Percentiles rank a stretch among this genome's conserved stretches.
Conservation (phyloP, 2,329 filamentous ascomycete genomes). For the Aspergillus sp. region DNA sequence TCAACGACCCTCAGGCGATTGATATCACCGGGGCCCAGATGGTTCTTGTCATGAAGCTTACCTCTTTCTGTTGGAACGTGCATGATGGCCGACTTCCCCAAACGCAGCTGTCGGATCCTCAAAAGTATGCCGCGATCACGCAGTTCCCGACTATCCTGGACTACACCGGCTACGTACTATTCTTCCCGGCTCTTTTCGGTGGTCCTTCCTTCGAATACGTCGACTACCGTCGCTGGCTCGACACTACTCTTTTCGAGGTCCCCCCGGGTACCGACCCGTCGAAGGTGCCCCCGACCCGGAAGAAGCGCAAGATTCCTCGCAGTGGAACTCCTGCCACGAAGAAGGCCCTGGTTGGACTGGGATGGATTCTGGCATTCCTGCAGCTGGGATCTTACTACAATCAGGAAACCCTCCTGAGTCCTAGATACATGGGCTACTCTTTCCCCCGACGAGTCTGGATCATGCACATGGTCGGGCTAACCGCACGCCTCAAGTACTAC, state of each 20-base stretch:
- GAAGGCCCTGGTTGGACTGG: conserved; percentile 71
- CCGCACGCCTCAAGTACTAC: conserved; percentile 89
- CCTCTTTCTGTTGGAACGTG: conserved; percentile 96
- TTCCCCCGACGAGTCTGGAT: conserved; percentile 74
- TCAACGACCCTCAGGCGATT: conserved; percentile 64
- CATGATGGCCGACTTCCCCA: conserved; percentile 83
- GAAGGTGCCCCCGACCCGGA: conserved; percentile 81
- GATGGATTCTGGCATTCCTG: conserved; percentile 80
- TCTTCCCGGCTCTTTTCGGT: conserved; percentile 87
- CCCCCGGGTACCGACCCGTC: conserved; percentile 78
- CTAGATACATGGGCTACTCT: conserved; percentile 66
- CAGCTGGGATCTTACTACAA: conserved; percentile 69
- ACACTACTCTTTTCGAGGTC: conserved; percentile 90
- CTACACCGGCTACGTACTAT: conserved; percentile 87
- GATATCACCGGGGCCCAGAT: conserved; percentile 96
- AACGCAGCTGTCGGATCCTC: conserved; percentile 78
- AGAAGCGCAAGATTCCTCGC: conserved; percentile 87
- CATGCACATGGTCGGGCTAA: conserved; percentile 80
- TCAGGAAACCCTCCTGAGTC: conserved; percentile 63
- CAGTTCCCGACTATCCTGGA: conserved; percentile 75
- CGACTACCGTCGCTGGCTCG: conserved; percentile 90
- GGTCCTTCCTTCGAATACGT: conserved; percentile 93
- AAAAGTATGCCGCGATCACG: conserved; percentile 77
- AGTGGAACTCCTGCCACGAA: conserved; percentile 80
- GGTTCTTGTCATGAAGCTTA: conserved; percentile 97